A percentile compares a stretch with the other conserved stretches of the same genome.
Evolutionary conservation across 352 stramenopile genomes (phyloP).

Genomic region (Phytophthora nicotianae): DNA sequence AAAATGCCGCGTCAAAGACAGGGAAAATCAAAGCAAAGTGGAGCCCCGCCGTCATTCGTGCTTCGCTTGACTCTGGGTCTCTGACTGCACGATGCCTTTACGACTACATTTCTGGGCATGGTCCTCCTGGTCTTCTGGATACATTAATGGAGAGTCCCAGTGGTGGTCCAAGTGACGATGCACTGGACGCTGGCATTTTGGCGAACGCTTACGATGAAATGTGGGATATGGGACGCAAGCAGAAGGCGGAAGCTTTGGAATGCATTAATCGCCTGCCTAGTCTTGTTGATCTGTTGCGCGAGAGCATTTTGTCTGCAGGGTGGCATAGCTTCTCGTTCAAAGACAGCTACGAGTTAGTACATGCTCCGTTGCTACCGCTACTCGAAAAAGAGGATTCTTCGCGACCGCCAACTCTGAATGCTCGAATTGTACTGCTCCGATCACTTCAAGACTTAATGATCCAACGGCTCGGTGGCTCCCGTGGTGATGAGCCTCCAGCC

Average conservation of each 20-base stretch:
- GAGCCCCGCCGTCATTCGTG: constrained; percentile 53
- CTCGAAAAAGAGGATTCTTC: constrained; percentile 50
- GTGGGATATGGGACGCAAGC: constrained; percentile 60
- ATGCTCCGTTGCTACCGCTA: constrained; percentile 71
- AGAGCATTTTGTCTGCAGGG: constrained; percentile 62
- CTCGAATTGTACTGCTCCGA: constrained; percentile 69
- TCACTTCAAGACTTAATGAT: constrained; percentile 89
- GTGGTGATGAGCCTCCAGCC: constrained; percentile 73
- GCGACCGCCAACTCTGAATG: constrained; percentile 33
- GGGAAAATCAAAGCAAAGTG: constrained; percentile 72
- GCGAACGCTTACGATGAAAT: constrained; percentile 73
- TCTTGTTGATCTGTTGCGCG: constrained; percentile 65
- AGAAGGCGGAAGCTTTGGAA: constrained; percentile 74
- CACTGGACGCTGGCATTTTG: constrained; percentile 53
- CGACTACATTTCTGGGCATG: constrained; percentile 70
- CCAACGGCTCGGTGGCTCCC: constrained; percentile 70
- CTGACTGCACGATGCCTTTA: constrained; percentile 70
- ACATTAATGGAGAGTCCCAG: constrained; percentile 36
- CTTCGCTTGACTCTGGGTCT: constrained; percentile 64
- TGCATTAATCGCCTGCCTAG: constrained; percentile 65
- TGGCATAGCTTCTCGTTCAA: constrained; percentile 68
- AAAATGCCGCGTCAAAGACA: constrained; percentile 64
- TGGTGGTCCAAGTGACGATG: constrained; percentile 42
- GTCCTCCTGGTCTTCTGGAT: constrained; percentile 63
- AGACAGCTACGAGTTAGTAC: constrained; percentile 63